Evolutionary conservation across 768 basidiomycete genomes (phyloP), one percentile per base, ranked within the genome.

Genomic region (Suillus spraguei): DNA sequence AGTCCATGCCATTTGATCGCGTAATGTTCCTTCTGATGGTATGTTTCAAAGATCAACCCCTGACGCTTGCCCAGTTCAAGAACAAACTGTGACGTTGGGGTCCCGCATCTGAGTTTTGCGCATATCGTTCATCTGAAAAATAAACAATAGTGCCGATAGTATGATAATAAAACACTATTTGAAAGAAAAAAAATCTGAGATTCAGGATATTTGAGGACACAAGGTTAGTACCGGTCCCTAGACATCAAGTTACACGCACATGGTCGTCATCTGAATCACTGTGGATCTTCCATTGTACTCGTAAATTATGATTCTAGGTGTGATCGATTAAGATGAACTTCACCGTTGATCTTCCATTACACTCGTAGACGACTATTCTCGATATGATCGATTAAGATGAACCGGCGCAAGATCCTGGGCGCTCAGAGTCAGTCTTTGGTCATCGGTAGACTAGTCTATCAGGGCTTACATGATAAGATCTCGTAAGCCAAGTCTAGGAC

Each of bases 1-100:
- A 78, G 94, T 71, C 16, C 14, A 60, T 44, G 7, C 41, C 73
- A 42, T 62, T 47, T n/a, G 16, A 13, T 20, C 17, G 10, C 17
- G 11, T 4, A 1, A 17, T 42, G 58, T 63, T 13, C 13, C 41
- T 8, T 38, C 28, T 42, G 4, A 68, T 49, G 53, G 39, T 64
- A 24, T 54, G 41, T 5, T 24, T 63, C 50, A 7, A 41, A 75
- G 75, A 75, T 60, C 72, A 74, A 68, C 67, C 67, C 60, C 69
- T 77, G 70, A 70, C 71, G 61, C 67, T 67, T 24, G 74, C 74
- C n/a, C 70, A 71, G 36, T 64, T 77, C 50, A 69, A 65, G 52
- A 58, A 20, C 56, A 58, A 41, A 39, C 39, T 58, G 11, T 39
- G 16, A 38, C 28, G 22, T 64, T 41, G 38, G 10, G 5, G n/a